Base-by-base conservation (phyloP, 163 green algal species). In the Scenedesmus sp. region DNA sequence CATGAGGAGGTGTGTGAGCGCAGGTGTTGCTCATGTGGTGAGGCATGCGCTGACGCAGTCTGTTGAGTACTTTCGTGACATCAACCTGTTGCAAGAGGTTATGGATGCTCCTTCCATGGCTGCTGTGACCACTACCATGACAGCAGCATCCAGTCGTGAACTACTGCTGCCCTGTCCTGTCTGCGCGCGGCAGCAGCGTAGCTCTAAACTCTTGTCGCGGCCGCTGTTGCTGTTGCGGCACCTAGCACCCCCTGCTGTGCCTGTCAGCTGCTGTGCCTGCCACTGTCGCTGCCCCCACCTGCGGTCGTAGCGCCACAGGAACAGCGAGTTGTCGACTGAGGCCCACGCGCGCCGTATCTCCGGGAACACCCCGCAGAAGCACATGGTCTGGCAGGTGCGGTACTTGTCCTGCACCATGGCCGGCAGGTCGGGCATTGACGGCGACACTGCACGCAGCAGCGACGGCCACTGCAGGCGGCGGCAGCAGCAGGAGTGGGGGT, bases 331-430 rank as follows among this genome's bases (percentile, higher is more conserved):
- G 94, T 99, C 97, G 0, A 99, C 96, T 5, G 96, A 98, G 1
- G 98, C 98, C 98, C 98, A 99, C 15, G 98, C 98, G 8, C 96
- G 95, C 10, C 95, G 88, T 87, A 99, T 97, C 15, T 96, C 88
- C 1, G 98, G 96, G 84, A 99, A 99, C 13, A 99, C 93, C 66
- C 98, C 98, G 91, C 96, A 99, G 93, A 99, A 98, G 93, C 97
- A 98, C 84, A 98, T 97, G 12, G 96, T 96, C 93, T 98, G 96
- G 92, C 94, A 96, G 70, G 92, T 84, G n/a, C 94, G 87, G 85
- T 93, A 93, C 86, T 91, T 93, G 57, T 93, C 90, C 64, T 91
- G 94, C 64, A 99, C 97, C 95, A 97, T 96, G 12, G 92, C 91
- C 16, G 97, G 97, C 93, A 99, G 95, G 83, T 97, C 95, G 8